Evolutionary conservation across 352 stramenopile species (phyloP).

Genomic region (Phytophthora podocarpi): DNA sequence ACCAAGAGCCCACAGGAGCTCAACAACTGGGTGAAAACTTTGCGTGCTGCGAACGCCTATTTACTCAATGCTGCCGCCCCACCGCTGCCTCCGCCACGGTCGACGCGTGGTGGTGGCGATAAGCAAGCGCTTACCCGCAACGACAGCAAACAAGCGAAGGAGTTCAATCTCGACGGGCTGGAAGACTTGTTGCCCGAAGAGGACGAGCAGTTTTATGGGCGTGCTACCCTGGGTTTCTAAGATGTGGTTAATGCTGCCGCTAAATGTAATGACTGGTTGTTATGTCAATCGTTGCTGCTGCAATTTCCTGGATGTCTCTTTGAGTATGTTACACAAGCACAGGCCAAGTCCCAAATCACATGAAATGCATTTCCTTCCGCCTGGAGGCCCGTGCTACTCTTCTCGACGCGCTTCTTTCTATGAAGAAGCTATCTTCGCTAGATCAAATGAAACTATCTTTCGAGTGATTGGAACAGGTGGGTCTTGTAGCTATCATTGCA

Average conservation of each 20-base stretch:
- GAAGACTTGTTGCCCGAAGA: slow-evolving; percentile 58
- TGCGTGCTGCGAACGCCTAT: slow-evolving; percentile 71
- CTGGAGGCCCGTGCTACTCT: slow-evolving; percentile 2
- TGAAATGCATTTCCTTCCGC: slow-evolving; percentile 26
- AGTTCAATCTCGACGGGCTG: slow-evolving; percentile 46
- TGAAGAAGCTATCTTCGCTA: slow-evolving; percentile 13
- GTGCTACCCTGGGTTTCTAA: slow-evolving; percentile 84
- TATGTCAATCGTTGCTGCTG: slow-evolving; percentile 20
- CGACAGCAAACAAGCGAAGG: slow-evolving; percentile 37
- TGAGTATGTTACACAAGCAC: neutral
- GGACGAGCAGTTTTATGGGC: slow-evolving; percentile 84
- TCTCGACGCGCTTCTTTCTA: slow-evolving; percentile 6
- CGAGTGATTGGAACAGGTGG: slow-evolving; percentile 8
- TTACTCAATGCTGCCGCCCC: slow-evolving; percentile 52
- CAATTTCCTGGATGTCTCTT: neutral
- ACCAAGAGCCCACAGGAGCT: slow-evolving; percentile 75
- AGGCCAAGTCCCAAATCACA: slow-evolving; percentile 21
- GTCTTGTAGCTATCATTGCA: slow-evolving; percentile 27
- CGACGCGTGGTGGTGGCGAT: slow-evolving; percentile 29
- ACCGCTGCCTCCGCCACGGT: slow-evolving; percentile 32
- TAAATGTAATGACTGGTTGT: slow-evolving; percentile 47
- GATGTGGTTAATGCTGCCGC: slow-evolving; percentile 14
- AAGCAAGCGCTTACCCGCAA: slow-evolving; percentile 22
- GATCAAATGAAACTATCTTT: slow-evolving; percentile 18
- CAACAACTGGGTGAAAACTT: slow-evolving; percentile 78